Percentiles rank a stretch among this genome's conserved stretches.
phyloP scores from a whole-genome alignment of 23 red algal genomes.

The Gracilaria vermiculophylla region DNA sequence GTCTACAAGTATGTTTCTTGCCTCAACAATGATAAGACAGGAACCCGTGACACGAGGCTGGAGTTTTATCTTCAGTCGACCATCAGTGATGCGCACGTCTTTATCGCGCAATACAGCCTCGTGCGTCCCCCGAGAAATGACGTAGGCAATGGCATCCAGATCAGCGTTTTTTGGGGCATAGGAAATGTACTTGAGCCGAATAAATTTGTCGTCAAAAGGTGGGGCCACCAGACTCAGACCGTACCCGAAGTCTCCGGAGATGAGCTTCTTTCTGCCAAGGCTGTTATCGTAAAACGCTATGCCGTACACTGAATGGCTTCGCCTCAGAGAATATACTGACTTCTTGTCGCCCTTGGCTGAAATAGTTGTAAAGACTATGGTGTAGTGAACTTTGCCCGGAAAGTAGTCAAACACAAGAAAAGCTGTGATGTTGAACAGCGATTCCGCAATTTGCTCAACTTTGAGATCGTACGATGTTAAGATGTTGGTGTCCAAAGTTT shows the following conservation, averaged over 20 bases:
- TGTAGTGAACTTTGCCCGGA: neutral
- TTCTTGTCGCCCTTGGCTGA: neutral
- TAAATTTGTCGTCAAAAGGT: neutral
- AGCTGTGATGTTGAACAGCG: slow-evolving; percentile 6
- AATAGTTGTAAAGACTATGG: neutral
- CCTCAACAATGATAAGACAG: neutral
- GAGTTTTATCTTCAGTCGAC: neutral
- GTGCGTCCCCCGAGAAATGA: neutral
- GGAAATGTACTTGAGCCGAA: neutral
- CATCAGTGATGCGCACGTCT: neutral
- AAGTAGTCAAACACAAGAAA: neutral
- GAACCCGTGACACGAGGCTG: neutral
- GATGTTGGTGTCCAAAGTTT: neutral
- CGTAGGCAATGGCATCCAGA: neutral
- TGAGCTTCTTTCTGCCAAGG: neutral
- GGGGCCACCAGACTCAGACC: neutral
- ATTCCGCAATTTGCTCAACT: neutral
- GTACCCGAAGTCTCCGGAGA: slow-evolving; percentile 5
- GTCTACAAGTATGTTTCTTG: neutral
- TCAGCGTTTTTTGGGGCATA: neutral
- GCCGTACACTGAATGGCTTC: slow-evolving; percentile 3
- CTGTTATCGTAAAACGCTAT: slow-evolving; percentile 21
- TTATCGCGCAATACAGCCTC: neutral
- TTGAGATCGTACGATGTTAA: neutral
- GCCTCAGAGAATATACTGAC: neutral